phyloP scores from a whole-genome alignment of 768 basidiomycete genomes.

The Melanogaster broomeanus region DNA sequence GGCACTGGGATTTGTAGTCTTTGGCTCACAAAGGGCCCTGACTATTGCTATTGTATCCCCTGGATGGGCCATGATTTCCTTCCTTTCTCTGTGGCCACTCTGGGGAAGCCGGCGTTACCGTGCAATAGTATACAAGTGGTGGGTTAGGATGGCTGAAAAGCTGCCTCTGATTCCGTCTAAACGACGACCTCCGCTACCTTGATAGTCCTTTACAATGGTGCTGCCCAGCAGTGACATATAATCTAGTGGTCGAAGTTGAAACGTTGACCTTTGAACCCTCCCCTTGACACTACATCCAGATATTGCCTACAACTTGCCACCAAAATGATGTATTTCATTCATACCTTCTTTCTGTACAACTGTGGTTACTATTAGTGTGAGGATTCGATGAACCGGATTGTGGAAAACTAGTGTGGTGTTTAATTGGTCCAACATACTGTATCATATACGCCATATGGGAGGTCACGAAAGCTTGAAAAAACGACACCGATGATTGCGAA shows the following conservation, averaged over 20 bases:
- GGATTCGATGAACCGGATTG: too few species aligned
- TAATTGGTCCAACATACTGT: constrained; percentile 17
- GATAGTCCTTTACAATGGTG: too few species aligned
- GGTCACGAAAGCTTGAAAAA: constrained; percentile 4
- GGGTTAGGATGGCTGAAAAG: neutral
- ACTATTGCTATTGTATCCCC: neutral
- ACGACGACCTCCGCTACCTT: neutral
- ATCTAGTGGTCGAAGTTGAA: too few species aligned
- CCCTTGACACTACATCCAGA: too few species aligned
- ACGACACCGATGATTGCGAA: constrained; percentile 7
- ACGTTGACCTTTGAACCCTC: too few species aligned
- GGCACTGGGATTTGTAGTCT: neutral
- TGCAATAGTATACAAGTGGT: neutral
- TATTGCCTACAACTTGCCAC: too few species aligned
- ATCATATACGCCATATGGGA: constrained; percentile 10
- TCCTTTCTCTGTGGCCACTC: constrained; percentile 1
- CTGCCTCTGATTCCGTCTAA: neutral
- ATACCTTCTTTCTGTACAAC: too few species aligned
- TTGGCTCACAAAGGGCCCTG: neutral
- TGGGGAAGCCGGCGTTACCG: neutral
- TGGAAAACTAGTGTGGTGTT: constrained; percentile 7
- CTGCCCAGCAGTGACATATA: too few species aligned
- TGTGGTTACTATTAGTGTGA: too few species aligned
- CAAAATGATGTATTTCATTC: too few species aligned
- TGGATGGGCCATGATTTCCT: neutral